Conservation (phyloP, 768 basidiomycete genomes). For the Xerocomellus amylosporus region DNA sequence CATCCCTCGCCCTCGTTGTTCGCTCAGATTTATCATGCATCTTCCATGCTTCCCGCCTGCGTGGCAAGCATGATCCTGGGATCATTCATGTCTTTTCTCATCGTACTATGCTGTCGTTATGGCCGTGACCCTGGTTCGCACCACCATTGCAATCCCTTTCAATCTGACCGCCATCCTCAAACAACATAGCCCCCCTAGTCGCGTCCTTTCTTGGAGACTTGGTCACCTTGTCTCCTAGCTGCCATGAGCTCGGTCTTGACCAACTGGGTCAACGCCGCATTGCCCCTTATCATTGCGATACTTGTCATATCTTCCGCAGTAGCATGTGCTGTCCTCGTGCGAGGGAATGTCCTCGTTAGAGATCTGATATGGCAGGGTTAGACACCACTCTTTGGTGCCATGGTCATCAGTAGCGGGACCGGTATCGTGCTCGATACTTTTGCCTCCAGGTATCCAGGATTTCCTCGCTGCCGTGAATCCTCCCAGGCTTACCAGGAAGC, state of each 20-base stretch:
- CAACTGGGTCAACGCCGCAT: slow-evolving; percentile 56
- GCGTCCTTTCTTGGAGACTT: slow-evolving; percentile 93
- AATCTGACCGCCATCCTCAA: slow-evolving; percentile 36
- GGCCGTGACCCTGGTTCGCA: slow-evolving; percentile 79
- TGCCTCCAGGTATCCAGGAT: slow-evolving; percentile 83
- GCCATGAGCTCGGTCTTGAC: slow-evolving; percentile 70
- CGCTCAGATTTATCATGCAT: slow-evolving; percentile 66
- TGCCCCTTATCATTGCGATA: slow-evolving; percentile 57
- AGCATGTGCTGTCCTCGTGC: slow-evolving; percentile 52
- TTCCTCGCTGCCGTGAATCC: slow-evolving; percentile 71
- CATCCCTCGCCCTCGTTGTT: slow-evolving; percentile 1
- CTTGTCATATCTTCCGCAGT: slow-evolving; percentile 48
- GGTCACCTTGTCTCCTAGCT: slow-evolving; percentile 82
- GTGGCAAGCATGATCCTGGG: slow-evolving; percentile 78
- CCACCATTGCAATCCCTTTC: background rate
- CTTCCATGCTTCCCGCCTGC: slow-evolving; percentile 78
- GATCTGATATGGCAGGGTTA: slow-evolving; percentile 82
- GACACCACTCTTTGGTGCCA: slow-evolving; percentile 86
- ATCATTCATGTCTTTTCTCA: slow-evolving; percentile 86
- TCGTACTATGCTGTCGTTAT: slow-evolving; percentile 72
- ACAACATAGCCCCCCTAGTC: slow-evolving; percentile 94
- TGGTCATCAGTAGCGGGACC: slow-evolving; percentile 82
- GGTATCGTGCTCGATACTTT: slow-evolving; percentile 91
- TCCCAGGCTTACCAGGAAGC: slow-evolving; percentile 75
- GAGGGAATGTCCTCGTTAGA: slow-evolving; percentile 65